phyloP scores from a whole-genome alignment of 164 flowering plant species.

The Dillenia turbinata region DNA sequence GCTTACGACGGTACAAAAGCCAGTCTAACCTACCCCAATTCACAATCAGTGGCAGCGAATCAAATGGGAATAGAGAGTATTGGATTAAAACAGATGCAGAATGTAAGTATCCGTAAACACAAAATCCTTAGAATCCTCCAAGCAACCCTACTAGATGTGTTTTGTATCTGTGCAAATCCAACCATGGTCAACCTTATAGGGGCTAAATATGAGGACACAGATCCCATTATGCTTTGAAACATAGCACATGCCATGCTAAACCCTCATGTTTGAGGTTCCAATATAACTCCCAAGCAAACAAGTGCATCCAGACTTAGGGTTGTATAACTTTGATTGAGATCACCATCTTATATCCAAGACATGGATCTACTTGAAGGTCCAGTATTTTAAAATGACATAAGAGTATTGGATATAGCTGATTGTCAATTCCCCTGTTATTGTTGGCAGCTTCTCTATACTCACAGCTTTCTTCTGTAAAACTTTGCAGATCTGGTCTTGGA shows the following conservation, averaged over 20 bases:
- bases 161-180: no score
- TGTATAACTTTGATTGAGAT: neutral
- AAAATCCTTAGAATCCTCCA: neutral
- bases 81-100: constrained; percentile 96
- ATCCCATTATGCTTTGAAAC: neutral
- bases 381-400: neutral
- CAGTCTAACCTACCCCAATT: constrained; percentile 32
- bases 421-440: neutral
- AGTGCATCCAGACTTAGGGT: neutral
- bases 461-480: no score
- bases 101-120: constrained; percentile 51
- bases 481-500: constrained; percentile 32
- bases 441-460: neutral
- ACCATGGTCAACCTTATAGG: neutral
- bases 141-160: neutral
- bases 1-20: constrained; percentile 30
- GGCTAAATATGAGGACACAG: neutral
- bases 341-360: neutral
- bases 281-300: neutral
- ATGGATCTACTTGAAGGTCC: neutral
- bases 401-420: neutral
- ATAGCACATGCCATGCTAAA: neutral
- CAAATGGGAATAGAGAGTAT: constrained; percentile 58
- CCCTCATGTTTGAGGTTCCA: no score
- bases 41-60: constrained; percentile 30